A percentile compares a stretch with the other conserved stretches of the same genome.
These are phyloP conservation scores for Coriolopsis trogii DNA, from an alignment of 1,284 basidiomycete genomes.

Conservation along the genomic window DNA sequence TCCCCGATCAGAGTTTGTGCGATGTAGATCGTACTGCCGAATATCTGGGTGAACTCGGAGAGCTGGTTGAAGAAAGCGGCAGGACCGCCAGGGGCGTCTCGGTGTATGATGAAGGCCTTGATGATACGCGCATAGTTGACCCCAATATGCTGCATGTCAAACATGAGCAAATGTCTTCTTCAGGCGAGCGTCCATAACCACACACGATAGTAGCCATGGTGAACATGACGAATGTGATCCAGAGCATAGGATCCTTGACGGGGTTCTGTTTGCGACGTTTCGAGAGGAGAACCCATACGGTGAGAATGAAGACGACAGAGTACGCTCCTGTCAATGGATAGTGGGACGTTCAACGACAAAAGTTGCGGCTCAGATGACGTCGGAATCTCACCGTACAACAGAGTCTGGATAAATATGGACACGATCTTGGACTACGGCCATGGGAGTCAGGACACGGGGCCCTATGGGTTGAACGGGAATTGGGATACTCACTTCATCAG, in stretches of 20 bases:
- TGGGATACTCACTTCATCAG: conserved; percentile 5
- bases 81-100: conserved; percentile 26
- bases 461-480: neutral
- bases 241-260: conserved; percentile 9
- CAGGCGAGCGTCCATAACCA: neutral
- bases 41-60: conserved; percentile 25
- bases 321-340: conserved; percentile 6
- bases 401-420: conserved; percentile 15
- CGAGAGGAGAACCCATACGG: conserved; percentile 11
- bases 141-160: conserved; percentile 28
- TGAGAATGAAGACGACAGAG: conserved; percentile 12
- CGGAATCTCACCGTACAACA: conserved; percentile 7
- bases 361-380: neutral
- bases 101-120: conserved; percentile 25
- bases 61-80: conserved; percentile 27
- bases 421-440: conserved; percentile 16
- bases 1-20: conserved; percentile 22
- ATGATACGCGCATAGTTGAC: conserved; percentile 28
- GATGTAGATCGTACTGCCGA: conserved; percentile 30
- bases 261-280: conserved; percentile 1
- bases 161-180: no score
- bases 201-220: conserved; percentile 11
- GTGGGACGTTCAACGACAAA: neutral
- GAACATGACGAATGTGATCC: conserved; percentile 12
- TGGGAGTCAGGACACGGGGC: no score